These are phyloP conservation scores for Wickerhamiella qilinensis DNA, from an alignment of 805 yeast species.

Conservation along the genomic window DNA sequence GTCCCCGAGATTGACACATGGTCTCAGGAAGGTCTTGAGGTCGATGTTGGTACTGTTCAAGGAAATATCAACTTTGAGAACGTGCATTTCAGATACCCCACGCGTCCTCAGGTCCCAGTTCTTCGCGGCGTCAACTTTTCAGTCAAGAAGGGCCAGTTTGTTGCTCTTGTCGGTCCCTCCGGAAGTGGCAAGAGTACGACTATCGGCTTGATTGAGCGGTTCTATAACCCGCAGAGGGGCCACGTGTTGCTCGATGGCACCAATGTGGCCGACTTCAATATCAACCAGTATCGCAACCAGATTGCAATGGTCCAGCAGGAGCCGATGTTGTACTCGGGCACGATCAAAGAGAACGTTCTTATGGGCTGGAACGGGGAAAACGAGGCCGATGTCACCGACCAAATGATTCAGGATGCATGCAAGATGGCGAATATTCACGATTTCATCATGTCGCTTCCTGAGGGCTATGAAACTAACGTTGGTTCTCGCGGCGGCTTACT, in stretches of 20 bases:
- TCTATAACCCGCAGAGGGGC: slow-evolving; percentile 35
- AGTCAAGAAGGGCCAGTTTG: slow-evolving; percentile 34
- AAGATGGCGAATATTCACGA: slow-evolving; percentile 42
- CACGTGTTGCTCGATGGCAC: slow-evolving; percentile 35
- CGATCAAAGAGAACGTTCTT: slow-evolving; percentile 38
- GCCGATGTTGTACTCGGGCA: slow-evolving; percentile 40
- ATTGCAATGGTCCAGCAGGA: slow-evolving; percentile 51
- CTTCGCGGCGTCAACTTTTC: slow-evolving; percentile 34
- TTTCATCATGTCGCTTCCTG: slow-evolving; percentile 38
- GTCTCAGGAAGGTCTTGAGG: slow-evolving; percentile 17
- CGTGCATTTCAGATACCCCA: slow-evolving; percentile 50
- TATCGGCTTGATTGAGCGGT: slow-evolving; percentile 33
- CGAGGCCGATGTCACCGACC: slow-evolving; percentile 21
- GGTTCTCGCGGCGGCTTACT: slow-evolving; percentile 42
- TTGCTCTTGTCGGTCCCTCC: slow-evolving; percentile 54
- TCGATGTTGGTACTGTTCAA: slow-evolving; percentile 19
- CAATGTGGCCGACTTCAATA: slow-evolving; percentile 32
- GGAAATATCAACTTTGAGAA: slow-evolving; percentile 41
- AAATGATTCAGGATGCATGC: slow-evolving; percentile 31
- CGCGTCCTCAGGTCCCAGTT: slow-evolving; percentile 35
- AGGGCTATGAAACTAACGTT: slow-evolving; percentile 41
- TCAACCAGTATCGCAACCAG: slow-evolving; percentile 32
- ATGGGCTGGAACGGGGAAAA: slow-evolving; percentile 26
- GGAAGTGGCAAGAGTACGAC: slow-evolving; percentile 50
- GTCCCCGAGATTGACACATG: slow-evolving; percentile 22